These are phyloP conservation scores for Epichloe brachyelytri DNA, from an alignment of 2,329 filamentous ascomycete genomes.

Conservation along the genomic window DNA sequence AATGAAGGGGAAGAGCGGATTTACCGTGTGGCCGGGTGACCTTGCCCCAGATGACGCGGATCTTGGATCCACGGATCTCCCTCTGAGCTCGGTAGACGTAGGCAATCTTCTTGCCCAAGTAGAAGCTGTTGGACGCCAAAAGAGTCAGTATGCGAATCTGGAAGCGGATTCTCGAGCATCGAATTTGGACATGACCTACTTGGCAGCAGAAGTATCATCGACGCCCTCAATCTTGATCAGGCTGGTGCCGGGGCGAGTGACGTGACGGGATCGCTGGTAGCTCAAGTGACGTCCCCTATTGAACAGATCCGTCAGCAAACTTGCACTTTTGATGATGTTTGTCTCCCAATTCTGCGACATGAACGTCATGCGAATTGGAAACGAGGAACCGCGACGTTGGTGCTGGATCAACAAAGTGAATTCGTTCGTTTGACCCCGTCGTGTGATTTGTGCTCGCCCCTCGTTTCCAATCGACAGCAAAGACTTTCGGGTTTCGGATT, in stretches of 20 bases:
- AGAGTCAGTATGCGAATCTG: constrained; percentile 13
- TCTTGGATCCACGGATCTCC: constrained; percentile 95
- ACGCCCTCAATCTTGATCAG: constrained; percentile 99
- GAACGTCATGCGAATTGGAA: neutral
- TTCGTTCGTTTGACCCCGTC: neutral
- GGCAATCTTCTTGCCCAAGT: constrained; percentile 96
- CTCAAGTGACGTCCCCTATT: constrained; percentile 90
- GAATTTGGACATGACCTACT: constrained; percentile 40
- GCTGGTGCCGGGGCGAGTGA: constrained; percentile 78
- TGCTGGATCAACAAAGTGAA: neutral
- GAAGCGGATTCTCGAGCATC: neutral
- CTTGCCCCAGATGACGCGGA: constrained; percentile 98
- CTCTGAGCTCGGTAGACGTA: constrained; percentile 95
- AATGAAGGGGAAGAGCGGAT: constrained; percentile 13
- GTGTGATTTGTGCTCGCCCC: neutral
- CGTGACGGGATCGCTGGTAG: constrained; percentile 92
- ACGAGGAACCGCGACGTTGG: neutral
- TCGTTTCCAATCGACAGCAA: neutral
- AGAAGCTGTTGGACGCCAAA: constrained; percentile 51
- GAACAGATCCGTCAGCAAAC: neutral
- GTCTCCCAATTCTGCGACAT: neutral
- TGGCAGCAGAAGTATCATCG: constrained; percentile 77
- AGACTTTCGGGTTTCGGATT: neutral
- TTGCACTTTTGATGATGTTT: neutral
- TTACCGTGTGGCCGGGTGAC: constrained; percentile 89